A percentile compares a stretch with the other conserved stretches of the same genome.
Conservation (phyloP, 2,329 filamentous ascomycete species). For the Sporothrix brunneoviolacea region DNA sequence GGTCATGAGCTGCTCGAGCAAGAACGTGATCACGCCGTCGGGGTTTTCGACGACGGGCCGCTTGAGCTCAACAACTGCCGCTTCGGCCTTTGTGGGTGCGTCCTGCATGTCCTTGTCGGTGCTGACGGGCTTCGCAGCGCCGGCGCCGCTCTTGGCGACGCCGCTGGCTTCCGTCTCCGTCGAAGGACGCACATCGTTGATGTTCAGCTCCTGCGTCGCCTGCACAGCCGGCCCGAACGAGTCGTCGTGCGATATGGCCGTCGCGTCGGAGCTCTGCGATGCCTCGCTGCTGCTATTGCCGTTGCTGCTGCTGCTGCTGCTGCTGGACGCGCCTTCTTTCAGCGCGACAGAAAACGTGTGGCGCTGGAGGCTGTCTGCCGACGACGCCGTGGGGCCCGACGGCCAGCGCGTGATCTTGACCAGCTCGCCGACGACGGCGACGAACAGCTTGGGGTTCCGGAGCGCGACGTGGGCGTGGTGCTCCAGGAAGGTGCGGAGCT, state of each 20-base stretch:
- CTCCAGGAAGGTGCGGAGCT: constrained; percentile 67
- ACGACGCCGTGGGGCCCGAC: constrained; percentile 15
- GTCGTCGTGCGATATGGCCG: constrained; percentile 28
- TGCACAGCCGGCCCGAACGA: constrained; percentile 38
- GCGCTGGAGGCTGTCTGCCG: background rate
- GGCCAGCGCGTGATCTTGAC: constrained; percentile 63
- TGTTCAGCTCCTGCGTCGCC: constrained; percentile 40
- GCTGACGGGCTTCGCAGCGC: background rate
- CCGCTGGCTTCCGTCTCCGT: constrained; percentile 41
- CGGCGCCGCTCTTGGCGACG: background rate
- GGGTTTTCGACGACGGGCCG: constrained; percentile 83
- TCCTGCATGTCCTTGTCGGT: constrained; percentile 46
- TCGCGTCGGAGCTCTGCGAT: background rate
- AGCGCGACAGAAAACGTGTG: constrained; percentile 7
- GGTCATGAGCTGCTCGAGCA: constrained; percentile 84
- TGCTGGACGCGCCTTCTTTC: background rate
- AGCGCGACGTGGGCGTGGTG: constrained; percentile 73
- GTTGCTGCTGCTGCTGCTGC: background rate
- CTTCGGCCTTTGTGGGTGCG: constrained; percentile 65
- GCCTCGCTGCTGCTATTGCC: background rate
- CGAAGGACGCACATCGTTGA: constrained; percentile 51
- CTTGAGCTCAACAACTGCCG: constrained; percentile 57
- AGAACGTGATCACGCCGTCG: constrained; percentile 90
- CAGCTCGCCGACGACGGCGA: constrained; percentile 80
- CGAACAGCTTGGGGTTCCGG: constrained; percentile 76